These are phyloP conservation scores for Starmerella kuoi DNA, from an alignment of 805 yeast genomes.

Conservation along the genomic window DNA sequence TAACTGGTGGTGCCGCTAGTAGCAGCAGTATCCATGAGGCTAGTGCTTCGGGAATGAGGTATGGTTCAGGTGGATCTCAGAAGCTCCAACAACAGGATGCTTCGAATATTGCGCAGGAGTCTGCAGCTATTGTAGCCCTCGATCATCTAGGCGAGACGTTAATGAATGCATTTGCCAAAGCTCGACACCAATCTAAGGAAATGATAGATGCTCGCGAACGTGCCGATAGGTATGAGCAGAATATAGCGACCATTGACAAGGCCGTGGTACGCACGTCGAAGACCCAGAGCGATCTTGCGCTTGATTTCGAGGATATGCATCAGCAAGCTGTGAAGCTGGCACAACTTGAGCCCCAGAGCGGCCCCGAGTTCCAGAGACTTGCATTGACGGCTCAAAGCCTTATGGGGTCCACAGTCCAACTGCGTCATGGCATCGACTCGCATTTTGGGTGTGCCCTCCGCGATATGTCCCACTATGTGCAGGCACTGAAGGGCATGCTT, in stretches of 20 bases:
- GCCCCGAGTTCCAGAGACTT: constrained; percentile 33
- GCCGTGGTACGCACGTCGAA: constrained; percentile 61
- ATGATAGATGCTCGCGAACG: constrained; percentile 73
- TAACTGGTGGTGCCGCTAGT: background rate
- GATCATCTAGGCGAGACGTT: constrained; percentile 84
- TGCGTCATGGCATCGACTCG: constrained; percentile 51
- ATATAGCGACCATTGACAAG: constrained; percentile 63
- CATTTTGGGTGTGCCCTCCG: constrained; percentile 71
- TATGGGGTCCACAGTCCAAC: constrained; percentile 33
- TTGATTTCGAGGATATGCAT: constrained; percentile 61
- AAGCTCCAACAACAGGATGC: background rate
- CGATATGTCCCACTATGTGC: constrained; percentile 74
- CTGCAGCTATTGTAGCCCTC: constrained; percentile 13
- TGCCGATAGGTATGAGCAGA: constrained; percentile 73
- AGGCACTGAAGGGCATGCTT: constrained; percentile 51
- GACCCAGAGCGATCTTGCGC: constrained; percentile 58
- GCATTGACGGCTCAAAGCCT: constrained; percentile 38
- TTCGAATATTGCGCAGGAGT: background rate
- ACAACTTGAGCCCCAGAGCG: constrained; percentile 38
- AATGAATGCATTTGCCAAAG: constrained; percentile 84
- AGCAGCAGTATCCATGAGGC: constrained; percentile 15
- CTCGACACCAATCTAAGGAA: constrained; percentile 51
- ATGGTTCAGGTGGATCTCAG: background rate
- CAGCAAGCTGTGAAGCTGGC: constrained; percentile 59
- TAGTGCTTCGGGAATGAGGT: constrained; percentile 13